These are phyloP conservation scores for Friedmanniomyces simplex DNA, from an alignment of 495 filamentous ascomycete genomes.

Conservation along the genomic window DNA sequence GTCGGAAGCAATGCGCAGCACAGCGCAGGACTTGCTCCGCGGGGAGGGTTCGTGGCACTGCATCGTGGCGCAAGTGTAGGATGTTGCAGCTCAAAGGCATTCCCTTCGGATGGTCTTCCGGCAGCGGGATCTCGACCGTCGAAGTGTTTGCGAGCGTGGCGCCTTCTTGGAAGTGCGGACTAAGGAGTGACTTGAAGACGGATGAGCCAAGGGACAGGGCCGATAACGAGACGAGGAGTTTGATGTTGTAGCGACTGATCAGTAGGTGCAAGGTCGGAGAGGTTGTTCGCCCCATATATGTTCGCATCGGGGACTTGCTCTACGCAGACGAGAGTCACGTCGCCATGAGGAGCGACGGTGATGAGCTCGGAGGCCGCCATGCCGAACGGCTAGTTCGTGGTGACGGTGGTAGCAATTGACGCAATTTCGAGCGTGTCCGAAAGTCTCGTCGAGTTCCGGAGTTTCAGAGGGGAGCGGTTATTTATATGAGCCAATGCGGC, in stretches of 20 bases:
- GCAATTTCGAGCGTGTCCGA: too few relatives aligned
- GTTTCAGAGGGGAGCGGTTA: too few relatives aligned
- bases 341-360: neutral
- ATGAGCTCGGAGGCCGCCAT: neutral
- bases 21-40: too few relatives aligned
- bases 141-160: neutral
- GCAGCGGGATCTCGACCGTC: neutral
- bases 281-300: too few relatives aligned
- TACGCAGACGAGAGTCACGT: neutral
- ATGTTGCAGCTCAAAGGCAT: neutral
- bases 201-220: neutral
- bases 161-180: neutral
- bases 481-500: too few relatives aligned
- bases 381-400: neutral
- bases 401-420: too few relatives aligned
- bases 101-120: neutral
- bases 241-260: too few relatives aligned
- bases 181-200: neutral
- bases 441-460: too few relatives aligned
- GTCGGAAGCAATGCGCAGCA: too few relatives aligned
- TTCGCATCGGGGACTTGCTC: neutral
- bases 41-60: too few relatives aligned
- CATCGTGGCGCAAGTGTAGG: neutral
- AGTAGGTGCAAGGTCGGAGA: neutral
- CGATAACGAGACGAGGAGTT: too few relatives aligned